Evolutionary conservation across 768 basidiomycete species (phyloP).

Genomic region (Mycena belliarum): DNA sequence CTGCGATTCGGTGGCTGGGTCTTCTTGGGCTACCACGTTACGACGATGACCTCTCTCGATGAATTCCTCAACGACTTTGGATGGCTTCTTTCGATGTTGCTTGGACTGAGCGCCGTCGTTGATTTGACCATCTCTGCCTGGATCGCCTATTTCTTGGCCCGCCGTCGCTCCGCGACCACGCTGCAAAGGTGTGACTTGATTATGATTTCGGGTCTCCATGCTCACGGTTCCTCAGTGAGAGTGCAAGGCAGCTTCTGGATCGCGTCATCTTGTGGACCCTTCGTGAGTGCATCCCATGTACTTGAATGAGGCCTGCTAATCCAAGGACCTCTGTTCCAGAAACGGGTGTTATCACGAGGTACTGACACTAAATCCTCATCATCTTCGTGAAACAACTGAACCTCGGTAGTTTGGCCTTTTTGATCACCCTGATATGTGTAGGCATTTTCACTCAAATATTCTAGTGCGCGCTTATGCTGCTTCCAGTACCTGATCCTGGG

Average conservation of each 20-base stretch:
- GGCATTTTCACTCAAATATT: not conserved
- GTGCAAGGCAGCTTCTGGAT: constrained; percentile 18
- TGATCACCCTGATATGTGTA: constrained; percentile 18
- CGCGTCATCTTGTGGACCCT: constrained; percentile 22
- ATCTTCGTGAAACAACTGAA: not conserved
- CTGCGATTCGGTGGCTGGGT: constrained; percentile 20
- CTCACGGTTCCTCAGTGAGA: constrained; percentile 5
- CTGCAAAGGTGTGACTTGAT: constrained; percentile 13
- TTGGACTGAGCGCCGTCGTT: constrained; percentile 13
- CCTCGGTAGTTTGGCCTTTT: constrained; percentile 14
- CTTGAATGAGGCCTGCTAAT: not conserved
- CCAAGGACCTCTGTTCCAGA: constrained; percentile 4
- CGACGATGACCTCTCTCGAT: constrained; percentile 3
- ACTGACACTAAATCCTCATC: not conserved
- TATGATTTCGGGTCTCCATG: not conserved
- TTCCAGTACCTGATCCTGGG: constrained; percentile 19
- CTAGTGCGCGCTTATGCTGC: not conserved
- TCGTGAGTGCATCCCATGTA: constrained; percentile 5
- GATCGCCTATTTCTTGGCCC: constrained; percentile 22
- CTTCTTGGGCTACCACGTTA: constrained; percentile 15
- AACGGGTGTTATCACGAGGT: constrained; percentile 24
- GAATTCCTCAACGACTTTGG: constrained; percentile 16
- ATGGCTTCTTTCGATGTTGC: constrained; percentile 18
- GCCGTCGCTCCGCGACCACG: constrained; percentile 6
- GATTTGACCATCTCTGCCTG: constrained; percentile 21